phyloP scores from a whole-genome alignment of 2,329 filamentous ascomycete genomes.

The Penicillium sp. region DNA sequence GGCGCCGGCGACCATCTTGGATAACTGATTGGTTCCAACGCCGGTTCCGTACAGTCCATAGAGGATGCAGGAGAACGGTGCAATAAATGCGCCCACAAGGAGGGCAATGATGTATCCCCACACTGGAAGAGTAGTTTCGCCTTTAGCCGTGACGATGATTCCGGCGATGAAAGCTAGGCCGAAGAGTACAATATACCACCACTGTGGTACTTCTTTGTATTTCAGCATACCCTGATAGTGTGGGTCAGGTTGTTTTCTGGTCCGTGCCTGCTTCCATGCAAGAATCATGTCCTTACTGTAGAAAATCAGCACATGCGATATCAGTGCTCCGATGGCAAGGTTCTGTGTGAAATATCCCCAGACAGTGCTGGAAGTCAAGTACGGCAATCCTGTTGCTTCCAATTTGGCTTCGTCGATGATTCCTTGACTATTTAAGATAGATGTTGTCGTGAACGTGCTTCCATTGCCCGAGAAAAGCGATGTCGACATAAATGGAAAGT shows the following conservation, averaged over 20 bases:
- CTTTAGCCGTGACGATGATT: conserved; percentile 48
- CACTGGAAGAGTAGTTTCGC: conserved; percentile 49
- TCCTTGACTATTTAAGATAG: conserved; percentile 23
- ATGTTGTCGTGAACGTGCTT: conserved; percentile 18
- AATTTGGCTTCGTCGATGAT: conserved; percentile 31
- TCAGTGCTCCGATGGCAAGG: conserved; percentile 24
- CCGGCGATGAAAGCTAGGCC: conserved; percentile 50
- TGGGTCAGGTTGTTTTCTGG: conserved; percentile 18
- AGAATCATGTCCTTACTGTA: conserved; percentile 24
- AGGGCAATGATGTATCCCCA: conserved; percentile 53
- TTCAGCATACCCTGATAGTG: conserved; percentile 27
- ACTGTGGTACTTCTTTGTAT: conserved; percentile 38
- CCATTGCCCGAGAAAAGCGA: conserved; percentile 35
- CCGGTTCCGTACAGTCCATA: conserved; percentile 58
- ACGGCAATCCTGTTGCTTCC: conserved; percentile 24
- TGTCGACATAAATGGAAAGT: conserved; percentile 30
- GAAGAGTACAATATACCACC: conserved; percentile 50
- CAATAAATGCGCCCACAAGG: conserved; percentile 45
- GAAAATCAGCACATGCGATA: conserved; percentile 27
- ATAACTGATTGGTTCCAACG: conserved; percentile 52
- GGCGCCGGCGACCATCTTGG: conserved; percentile 29
- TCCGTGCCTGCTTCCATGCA: conserved; percentile 23
- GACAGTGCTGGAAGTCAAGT: conserved; percentile 28
- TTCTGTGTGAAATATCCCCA: conserved; percentile 15
- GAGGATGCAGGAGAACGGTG: conserved; percentile 51